These are phyloP conservation scores for Schwanniomyces polymorphus DNA, from an alignment of 805 yeast genomes.

Conservation along the genomic window DNA sequence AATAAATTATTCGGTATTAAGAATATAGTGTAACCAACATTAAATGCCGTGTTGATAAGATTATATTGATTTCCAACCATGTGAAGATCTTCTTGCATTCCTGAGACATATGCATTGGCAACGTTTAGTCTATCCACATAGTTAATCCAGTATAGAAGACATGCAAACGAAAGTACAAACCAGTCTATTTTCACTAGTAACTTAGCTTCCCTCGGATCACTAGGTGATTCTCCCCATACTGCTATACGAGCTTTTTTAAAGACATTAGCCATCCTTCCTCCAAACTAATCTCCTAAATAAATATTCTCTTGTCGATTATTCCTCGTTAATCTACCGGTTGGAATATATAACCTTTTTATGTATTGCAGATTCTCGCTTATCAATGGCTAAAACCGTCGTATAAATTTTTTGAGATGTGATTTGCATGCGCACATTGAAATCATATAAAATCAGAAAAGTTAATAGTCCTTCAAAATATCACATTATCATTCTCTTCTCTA, in stretches of 20 bases:
- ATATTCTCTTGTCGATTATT: not conserved
- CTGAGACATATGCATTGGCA: slow-evolving; percentile 58
- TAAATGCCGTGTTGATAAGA: slow-evolving; percentile 54
- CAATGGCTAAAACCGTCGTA: no score
- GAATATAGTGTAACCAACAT: slow-evolving; percentile 60
- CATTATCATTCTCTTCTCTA: no score
- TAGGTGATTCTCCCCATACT: slow-evolving; percentile 34
- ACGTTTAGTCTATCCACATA: slow-evolving; percentile 52
- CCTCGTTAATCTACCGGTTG: no score
- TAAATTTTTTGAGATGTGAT: no score
- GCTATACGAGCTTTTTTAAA: slow-evolving; percentile 7
- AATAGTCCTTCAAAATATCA: no score
- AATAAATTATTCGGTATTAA: slow-evolving; percentile 63
- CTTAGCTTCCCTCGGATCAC: slow-evolving; percentile 27
- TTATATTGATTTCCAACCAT: slow-evolving; percentile 52
- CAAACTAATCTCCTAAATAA: no score
- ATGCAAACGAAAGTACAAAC: slow-evolving; percentile 41
- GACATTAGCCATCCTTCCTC: no score
- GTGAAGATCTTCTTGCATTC: slow-evolving; percentile 58
- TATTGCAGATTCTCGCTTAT: no score
- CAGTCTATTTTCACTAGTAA: slow-evolving; percentile 38
- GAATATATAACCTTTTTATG: no score
- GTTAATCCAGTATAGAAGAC: slow-evolving; percentile 47
- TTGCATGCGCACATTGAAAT: no score
- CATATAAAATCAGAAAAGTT: no score